These are phyloP conservation scores for Paramecium bursaria DNA, from an alignment of 73 alveolate species.

Conservation along the genomic window DNA sequence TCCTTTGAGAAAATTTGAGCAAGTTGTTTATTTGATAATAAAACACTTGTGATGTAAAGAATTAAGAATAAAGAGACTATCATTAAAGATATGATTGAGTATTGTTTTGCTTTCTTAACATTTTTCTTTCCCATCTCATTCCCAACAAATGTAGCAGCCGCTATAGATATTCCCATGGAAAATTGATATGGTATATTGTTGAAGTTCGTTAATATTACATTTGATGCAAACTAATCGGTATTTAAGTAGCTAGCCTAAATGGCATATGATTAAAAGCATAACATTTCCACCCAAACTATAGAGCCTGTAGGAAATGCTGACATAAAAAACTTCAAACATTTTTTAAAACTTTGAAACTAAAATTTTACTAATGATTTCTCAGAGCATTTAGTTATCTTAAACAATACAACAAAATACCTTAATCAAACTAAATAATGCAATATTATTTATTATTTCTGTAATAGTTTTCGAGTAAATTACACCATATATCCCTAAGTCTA, in stretches of 20 bases:
- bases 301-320: conserved; percentile 64
- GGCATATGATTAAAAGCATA: conserved; percentile 17
- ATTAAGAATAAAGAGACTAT: no score
- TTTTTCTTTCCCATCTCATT: conserved; percentile 65
- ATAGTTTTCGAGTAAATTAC: no score
- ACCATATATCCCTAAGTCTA: neutral
- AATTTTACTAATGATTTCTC: no score
- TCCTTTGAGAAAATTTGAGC: no score
- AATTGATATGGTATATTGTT: conserved; percentile 33
- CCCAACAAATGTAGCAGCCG: conserved; percentile 65
- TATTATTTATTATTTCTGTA: no score
- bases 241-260: conserved; percentile 31
- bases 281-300: conserved; percentile 33
- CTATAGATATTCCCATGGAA: conserved; percentile 58
- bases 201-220: conserved; percentile 3
- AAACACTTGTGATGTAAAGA: no score
- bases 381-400: no score
- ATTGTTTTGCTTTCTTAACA: conserved; percentile 55
- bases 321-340: conserved; percentile 23
- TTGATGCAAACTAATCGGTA: conserved; percentile 11
- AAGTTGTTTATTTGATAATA: no score
- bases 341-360: no score
- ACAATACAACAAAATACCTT: no score
- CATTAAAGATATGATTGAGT: no score
- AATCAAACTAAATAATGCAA: no score